Percentiles rank a stretch among this genome's conserved stretches.
Conservation (phyloP, 2,329 filamentous ascomycete genomes). For the Fusarium lyarnte region DNA sequence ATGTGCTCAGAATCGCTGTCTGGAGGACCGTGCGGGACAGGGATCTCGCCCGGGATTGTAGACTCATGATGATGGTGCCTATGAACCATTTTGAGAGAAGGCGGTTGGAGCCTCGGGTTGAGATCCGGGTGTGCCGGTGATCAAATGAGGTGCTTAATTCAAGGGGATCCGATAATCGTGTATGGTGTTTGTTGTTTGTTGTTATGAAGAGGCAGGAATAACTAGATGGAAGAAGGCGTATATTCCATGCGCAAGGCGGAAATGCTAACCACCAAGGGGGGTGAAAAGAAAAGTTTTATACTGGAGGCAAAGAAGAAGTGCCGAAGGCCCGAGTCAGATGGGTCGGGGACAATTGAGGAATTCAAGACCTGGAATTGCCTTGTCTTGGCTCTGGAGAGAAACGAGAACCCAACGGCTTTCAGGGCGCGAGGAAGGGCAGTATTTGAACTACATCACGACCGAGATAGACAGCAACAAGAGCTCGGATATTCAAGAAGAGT, state of each 20-base stretch:
- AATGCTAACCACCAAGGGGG: slow-evolving; percentile 14
- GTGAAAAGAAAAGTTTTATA: slow-evolving; percentile 7
- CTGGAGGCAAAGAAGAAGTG: slow-evolving; percentile 17
- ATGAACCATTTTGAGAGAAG: slow-evolving; percentile 40
- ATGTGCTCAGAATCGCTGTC: slow-evolving; percentile 56
- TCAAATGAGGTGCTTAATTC: background rate
- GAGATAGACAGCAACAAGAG: slow-evolving; percentile 21
- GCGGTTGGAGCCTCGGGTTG: background rate
- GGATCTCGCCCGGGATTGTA: slow-evolving; percentile 59
- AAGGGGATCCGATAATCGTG: background rate
- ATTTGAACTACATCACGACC: slow-evolving; percentile 37
- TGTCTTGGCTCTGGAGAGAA: slow-evolving; percentile 18
- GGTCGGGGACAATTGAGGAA: slow-evolving; percentile 7
- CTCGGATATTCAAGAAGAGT: slow-evolving; percentile 27
- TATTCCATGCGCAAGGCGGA: slow-evolving; percentile 9
- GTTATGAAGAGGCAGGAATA: background rate
- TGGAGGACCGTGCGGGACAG: slow-evolving; percentile 60
- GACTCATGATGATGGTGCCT: slow-evolving; percentile 47
- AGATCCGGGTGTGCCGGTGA: background rate
- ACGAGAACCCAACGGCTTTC: background rate
- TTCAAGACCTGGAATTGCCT: slow-evolving; percentile 16
- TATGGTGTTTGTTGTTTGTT: background rate
- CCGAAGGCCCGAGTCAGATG: slow-evolving; percentile 2
- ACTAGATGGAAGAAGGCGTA: background rate
- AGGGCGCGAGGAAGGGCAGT: slow-evolving; percentile 36